phyloP scores from a whole-genome alignment of 495 filamentous ascomycete species.

The Neurospora sp. region DNA sequence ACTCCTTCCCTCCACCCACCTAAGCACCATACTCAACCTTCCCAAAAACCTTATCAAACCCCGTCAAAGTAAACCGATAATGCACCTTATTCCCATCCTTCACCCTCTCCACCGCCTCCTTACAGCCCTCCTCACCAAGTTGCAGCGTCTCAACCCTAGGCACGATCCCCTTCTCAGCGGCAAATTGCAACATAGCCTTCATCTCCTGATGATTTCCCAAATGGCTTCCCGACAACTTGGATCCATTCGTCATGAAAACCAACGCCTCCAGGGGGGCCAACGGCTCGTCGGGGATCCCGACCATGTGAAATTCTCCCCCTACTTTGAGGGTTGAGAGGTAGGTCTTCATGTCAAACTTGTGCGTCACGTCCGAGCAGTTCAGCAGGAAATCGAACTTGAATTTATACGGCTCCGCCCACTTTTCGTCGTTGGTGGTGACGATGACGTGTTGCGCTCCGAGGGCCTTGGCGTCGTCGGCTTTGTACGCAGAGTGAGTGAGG shows the following conservation, averaged over 20 bases:
- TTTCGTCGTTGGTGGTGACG: slow-evolving; percentile 47
- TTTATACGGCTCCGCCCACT: slow-evolving; percentile 45
- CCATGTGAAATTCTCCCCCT: slow-evolving; percentile 63
- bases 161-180: slow-evolving; percentile 63
- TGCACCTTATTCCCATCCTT: slow-evolving; percentile 47
- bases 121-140: slow-evolving; percentile 59
- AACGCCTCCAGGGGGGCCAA: slow-evolving; percentile 51
- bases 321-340: slow-evolving; percentile 63
- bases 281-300: slow-evolving; percentile 60
- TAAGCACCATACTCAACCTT: neutral
- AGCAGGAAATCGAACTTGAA: slow-evolving; percentile 68
- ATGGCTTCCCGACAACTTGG: slow-evolving; percentile 57
- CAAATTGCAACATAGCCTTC: slow-evolving; percentile 63
- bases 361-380: slow-evolving; percentile 59
- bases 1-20: neutral
- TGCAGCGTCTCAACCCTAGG: slow-evolving; percentile 60
- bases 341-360: slow-evolving; percentile 51
- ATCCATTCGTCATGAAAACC: slow-evolving; percentile 52
- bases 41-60: slow-evolving; percentile 38
- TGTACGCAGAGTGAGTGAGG: slow-evolving; percentile 51
- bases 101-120: slow-evolving; percentile 60
- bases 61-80: slow-evolving; percentile 44
- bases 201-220: slow-evolving; percentile 65
- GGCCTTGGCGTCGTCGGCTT: slow-evolving; percentile 50
- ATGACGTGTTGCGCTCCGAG: slow-evolving; percentile 59